phyloP scores from a whole-genome alignment of 116 monocot genomes.

The Posidonia oceanica region DNA sequence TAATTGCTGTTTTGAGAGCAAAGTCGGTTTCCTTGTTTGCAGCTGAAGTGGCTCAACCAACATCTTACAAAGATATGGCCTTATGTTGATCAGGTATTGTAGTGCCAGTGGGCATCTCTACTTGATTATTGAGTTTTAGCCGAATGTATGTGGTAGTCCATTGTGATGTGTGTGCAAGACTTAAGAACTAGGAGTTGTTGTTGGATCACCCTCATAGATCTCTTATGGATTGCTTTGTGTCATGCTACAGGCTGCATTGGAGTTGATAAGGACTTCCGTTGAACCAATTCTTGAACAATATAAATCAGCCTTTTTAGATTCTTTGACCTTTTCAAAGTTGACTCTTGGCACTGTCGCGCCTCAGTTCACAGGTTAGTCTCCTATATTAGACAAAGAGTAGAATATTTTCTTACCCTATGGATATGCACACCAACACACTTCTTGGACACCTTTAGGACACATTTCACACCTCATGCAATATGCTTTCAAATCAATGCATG shows the following conservation, averaged over 20 bases:
- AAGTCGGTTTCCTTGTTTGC: conserved; percentile 12
- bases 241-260: conserved; percentile 75
- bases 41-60: conserved; percentile 89
- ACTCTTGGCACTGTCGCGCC: conserved; percentile 98
- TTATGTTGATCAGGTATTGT: conserved; percentile 74
- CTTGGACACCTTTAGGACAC: background rate
- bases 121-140: background rate
- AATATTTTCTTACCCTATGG: background rate
- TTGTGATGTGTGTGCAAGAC: background rate
- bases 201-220: background rate
- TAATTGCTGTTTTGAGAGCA: background rate
- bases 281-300: conserved; percentile 95
- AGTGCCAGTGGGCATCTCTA: background rate
- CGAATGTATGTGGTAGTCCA: background rate
- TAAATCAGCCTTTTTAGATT: conserved; percentile 55
- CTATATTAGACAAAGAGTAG: background rate
- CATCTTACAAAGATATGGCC: conserved; percentile 93
- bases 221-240: background rate
- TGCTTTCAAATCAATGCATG: too few species aligned
- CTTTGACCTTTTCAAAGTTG: conserved; percentile 85
- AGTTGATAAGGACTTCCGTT: conserved; percentile 72
- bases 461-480: too few species aligned
- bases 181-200: background rate
- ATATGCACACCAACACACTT: background rate
- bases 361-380: conserved; percentile 79